Base-by-base conservation (phyloP, 2,329 filamentous ascomycete genomes). In the Neofusicoccum cordaticola region DNA sequence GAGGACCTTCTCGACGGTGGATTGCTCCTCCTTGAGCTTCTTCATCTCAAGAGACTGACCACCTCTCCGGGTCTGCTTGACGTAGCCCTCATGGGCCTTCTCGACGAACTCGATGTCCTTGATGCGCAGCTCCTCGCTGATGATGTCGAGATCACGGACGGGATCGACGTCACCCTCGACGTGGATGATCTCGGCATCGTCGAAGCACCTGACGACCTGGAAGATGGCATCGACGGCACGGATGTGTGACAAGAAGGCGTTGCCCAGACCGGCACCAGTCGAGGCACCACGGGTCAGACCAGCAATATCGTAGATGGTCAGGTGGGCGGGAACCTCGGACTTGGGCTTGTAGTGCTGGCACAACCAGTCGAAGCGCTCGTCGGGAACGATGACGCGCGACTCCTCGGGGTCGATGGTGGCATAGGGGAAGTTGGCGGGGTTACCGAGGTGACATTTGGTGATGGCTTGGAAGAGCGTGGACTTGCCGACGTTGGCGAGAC, bases 381-480 rank as follows among this genome's bases (percentile, higher is more conserved):
- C 95, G 52, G 95, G 96, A 39, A 99, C 95, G 73, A 99, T 88
- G 80, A 99, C 95, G 73, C 94, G 92, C 69, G 95, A 92, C 83
- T 99, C 95, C 84, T 99, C 96, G 53, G 95, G 95, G 72, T 99
- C 93, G 80, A 99, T 99, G 74, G 95, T 99, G 77, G 95, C 95
- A 84, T 96, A 99, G 64, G 95, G 95, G 79, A 98, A 99, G 84
- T 99, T 99, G 84, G 95, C 95, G 74, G 96, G 96, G 84, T 98
- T 99, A 82, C 96, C 95, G 75, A 99, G 89, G 70, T 88, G 88
- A 81, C 90, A 97, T 85, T 97, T 98, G 78, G 95, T 99, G 82
- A 99, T 97, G 77, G 95, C 93, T 85, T 99, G 96, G 88, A 99
- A 99, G 74, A 99, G 88, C 39, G 96, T 99, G 71, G 95, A 99